Evolutionary conservation across 2,329 filamentous ascomycete genomes (phyloP).

Genomic region (Cryphonectria nitschkei): DNA sequence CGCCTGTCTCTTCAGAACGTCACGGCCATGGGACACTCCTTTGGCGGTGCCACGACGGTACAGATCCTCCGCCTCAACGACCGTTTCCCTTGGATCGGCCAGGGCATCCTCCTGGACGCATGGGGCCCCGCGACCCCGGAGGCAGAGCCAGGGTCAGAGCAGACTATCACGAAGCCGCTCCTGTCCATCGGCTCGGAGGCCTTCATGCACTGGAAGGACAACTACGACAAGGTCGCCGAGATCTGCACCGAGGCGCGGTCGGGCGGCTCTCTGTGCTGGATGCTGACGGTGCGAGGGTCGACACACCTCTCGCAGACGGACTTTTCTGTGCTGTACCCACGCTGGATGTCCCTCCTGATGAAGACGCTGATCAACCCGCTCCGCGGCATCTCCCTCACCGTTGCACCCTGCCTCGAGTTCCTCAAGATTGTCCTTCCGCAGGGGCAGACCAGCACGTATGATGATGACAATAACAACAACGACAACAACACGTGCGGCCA

Average conservation of each 20-base stretch:
- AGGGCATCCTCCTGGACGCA: constrained; percentile 68
- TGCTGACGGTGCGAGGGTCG: constrained; percentile 59
- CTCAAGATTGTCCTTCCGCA: constrained; percentile 55
- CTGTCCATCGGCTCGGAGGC: constrained; percentile 69
- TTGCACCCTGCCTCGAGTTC: constrained; percentile 66
- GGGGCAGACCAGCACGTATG: constrained; percentile 48
- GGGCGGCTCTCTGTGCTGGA: constrained; percentile 51
- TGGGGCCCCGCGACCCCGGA: constrained; percentile 59
- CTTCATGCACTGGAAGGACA: constrained; percentile 71
- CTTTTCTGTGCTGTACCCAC: constrained; percentile 66
- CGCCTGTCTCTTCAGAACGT: constrained; percentile 60
- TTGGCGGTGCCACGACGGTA: constrained; percentile 66
- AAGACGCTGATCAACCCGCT: constrained; percentile 67
- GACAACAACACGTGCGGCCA: constrained; percentile 37
- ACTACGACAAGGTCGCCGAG: constrained; percentile 60
- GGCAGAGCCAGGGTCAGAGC: constrained; percentile 44
- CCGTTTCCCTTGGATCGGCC: constrained; percentile 60
- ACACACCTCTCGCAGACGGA: constrained; percentile 70
- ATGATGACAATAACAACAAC: constrained; percentile 35
- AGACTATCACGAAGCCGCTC: constrained; percentile 54
- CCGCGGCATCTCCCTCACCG: constrained; percentile 65
- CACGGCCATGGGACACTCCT: constrained; percentile 68
- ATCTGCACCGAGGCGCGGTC: constrained; percentile 60
- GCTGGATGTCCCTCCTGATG: constrained; percentile 59
- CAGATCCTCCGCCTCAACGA: constrained; percentile 60